Percentiles rank a stretch among this genome's conserved stretches.
Conservation (phyloP, 805 yeast species). For the Candida piceae region DNA sequence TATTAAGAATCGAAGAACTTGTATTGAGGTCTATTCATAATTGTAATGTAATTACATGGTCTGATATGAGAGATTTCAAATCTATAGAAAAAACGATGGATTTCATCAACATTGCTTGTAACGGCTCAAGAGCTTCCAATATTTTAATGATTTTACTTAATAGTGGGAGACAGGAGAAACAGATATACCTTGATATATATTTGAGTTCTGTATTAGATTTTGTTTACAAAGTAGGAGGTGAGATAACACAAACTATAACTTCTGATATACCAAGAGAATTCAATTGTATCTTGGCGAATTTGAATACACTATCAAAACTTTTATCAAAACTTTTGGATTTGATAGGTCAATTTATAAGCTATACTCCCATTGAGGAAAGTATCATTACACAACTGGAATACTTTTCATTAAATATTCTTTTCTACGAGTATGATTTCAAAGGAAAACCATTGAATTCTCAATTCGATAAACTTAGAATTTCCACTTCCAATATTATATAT, state of each 20-base stretch:
- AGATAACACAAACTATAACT: too few relatives aligned
- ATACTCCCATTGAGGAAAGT: constrained; percentile 39
- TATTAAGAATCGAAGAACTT: constrained; percentile 31
- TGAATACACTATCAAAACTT: constrained; percentile 1
- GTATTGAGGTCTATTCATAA: constrained; percentile 25
- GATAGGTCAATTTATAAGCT: constrained; percentile 13
- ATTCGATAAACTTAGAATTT: constrained; percentile 23
- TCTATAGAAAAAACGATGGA: constrained; percentile 1
- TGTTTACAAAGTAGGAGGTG: constrained; percentile 24
- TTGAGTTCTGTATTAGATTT: constrained; percentile 37
- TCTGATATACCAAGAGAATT: too few relatives aligned
- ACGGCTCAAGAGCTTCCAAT: constrained; percentile 30
- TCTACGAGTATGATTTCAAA: constrained; percentile 29
- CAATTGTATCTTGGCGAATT: too few relatives aligned
- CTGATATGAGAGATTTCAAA: constrained; percentile 13
- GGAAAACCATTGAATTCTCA: constrained; percentile 19
- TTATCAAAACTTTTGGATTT: constrained; percentile 13
- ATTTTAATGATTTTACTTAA: constrained; percentile 38
- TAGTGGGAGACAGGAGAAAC: constrained; percentile 36
- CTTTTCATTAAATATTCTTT: constrained; percentile 37
- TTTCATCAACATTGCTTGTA: constrained; percentile 15
- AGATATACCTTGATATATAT: constrained; percentile 41
- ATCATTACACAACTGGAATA: constrained; percentile 57
- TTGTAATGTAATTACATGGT: constrained; percentile 18
- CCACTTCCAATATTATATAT: constrained; percentile 28